These are phyloP conservation scores for Penicillium cinerascens DNA, from an alignment of 495 filamentous ascomycete species.

Conservation along the genomic window DNA sequence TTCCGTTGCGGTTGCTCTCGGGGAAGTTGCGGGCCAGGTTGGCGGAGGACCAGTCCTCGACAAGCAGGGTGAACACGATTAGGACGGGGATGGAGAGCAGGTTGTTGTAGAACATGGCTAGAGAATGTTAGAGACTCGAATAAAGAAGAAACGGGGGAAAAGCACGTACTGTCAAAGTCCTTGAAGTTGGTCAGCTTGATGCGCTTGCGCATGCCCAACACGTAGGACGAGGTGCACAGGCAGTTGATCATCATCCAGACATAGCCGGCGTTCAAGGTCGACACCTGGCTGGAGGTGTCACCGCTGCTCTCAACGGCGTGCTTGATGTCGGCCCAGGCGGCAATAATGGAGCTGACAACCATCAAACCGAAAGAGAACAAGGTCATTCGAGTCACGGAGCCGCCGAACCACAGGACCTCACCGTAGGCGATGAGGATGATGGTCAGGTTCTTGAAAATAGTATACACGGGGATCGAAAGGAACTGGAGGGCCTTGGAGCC, in stretches of 20 bases:
- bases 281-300: constrained; percentile 71
- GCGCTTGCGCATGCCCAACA: constrained; percentile 93
- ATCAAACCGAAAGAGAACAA: constrained; percentile 97
- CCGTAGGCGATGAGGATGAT: constrained; percentile 99
- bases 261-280: constrained; percentile 92
- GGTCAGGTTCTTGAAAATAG: constrained; percentile 99
- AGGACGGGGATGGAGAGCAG: constrained; percentile 94
- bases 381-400: constrained; percentile 80
- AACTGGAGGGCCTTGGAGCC: constrained; percentile 94
- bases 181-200: constrained; percentile 99
- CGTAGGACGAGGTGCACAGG: constrained; percentile 86
- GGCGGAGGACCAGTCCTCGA: constrained; percentile 85
- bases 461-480: constrained; percentile 97
- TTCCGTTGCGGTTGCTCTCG: constrained; percentile 62
- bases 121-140: constrained; percentile 34
- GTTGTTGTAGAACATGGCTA: constrained; percentile 99
- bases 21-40: constrained; percentile 93
- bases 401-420: constrained; percentile 98
- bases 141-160: neutral
- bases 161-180: constrained; percentile 91
- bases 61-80: constrained; percentile 71
- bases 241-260: constrained; percentile 99
- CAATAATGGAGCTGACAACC: constrained; percentile 92
- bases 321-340: constrained; percentile 97
- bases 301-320: constrained; percentile 62